Evolutionary conservation across 768 basidiomycete species (phyloP).

Genomic region (Podaxis sp.): DNA sequence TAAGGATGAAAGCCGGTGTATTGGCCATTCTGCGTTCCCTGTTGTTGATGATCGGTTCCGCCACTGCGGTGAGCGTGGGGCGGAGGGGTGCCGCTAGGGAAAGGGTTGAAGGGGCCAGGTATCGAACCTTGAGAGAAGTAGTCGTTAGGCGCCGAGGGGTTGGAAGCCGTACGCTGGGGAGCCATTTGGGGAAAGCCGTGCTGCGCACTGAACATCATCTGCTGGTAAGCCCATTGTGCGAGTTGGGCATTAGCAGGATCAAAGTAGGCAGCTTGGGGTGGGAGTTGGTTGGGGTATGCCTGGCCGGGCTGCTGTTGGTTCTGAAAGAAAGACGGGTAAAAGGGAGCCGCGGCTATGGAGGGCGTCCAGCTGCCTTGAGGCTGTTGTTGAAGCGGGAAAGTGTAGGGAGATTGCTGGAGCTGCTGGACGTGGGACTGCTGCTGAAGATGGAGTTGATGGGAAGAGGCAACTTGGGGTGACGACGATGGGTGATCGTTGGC

Average conservation of each 20-base stretch:
- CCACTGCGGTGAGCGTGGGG: conserved; percentile 50
- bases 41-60: conserved; percentile 39
- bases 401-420: conserved; percentile 46
- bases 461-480: conserved; percentile 9
- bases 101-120: conserved; percentile 53
- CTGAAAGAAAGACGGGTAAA: conserved; percentile 79
- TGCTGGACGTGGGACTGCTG: conserved; percentile 24
- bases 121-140: conserved; percentile 61
- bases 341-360: conserved; percentile 64
- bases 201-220: conserved; percentile 83
- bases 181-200: conserved; percentile 49
- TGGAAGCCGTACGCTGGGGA: conserved; percentile 43
- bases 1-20: conserved; percentile 78
- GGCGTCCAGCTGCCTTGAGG: conserved; percentile 72
- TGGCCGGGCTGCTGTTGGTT: conserved; percentile 57
- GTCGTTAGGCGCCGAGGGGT: conserved; percentile 40
- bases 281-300: conserved; percentile 48
- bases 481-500: conserved; percentile 46
- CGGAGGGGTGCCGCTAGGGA: conserved; percentile 71
- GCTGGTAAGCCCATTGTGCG: conserved; percentile 88
- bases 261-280: conserved; percentile 60
- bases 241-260: conserved; percentile 76
- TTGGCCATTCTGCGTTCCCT: conserved; percentile 38
- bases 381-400: conserved; percentile 73
- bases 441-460: conserved; percentile 21